Percentiles rank a stretch among this genome's conserved stretches.
Evolutionary conservation across 2,329 filamentous ascomycete genomes (phyloP).

Genomic region (Fusarium illudens): DNA sequence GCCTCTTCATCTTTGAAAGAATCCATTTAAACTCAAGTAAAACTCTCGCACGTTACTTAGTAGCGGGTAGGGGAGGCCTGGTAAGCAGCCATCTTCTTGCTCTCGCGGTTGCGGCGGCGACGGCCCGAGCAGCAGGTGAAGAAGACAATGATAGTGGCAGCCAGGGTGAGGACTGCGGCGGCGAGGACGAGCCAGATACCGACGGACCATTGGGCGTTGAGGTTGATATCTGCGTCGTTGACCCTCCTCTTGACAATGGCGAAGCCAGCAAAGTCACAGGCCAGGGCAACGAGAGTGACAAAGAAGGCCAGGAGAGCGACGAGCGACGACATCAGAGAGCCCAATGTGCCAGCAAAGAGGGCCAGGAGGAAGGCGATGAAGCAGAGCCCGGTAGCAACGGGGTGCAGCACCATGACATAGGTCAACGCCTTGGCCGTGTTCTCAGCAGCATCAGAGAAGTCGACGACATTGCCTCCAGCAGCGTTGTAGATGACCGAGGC

Average conservation of each 20-base stretch:
- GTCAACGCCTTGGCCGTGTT: constrained; percentile 61
- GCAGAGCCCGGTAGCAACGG: constrained; percentile 63
- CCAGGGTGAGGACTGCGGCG: constrained; percentile 61
- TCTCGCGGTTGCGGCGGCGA: constrained; percentile 43
- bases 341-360: constrained; percentile 60
- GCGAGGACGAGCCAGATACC: constrained; percentile 69
- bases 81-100: constrained; percentile 42
- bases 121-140: constrained; percentile 67
- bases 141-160: constrained; percentile 66
- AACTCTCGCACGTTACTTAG: constrained; percentile 3
- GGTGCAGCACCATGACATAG: constrained; percentile 69
- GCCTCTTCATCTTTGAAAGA: not conserved
- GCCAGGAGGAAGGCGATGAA: constrained; percentile 68
- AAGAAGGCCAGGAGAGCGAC: constrained; percentile 61
- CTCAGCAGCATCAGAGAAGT: constrained; percentile 54
- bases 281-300: constrained; percentile 58
- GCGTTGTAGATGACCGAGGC: constrained; percentile 53
- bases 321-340: constrained; percentile 60
- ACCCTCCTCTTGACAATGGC: constrained; percentile 62
- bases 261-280: constrained; percentile 68
- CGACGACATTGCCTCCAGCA: constrained; percentile 48
- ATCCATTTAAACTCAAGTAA: not conserved
- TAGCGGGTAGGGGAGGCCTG: constrained; percentile 30
- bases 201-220: constrained; percentile 59
- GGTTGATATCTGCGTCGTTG: constrained; percentile 55